phyloP scores from a whole-genome alignment of 768 basidiomycete genomes.

The Steccherinum ochraceum region DNA sequence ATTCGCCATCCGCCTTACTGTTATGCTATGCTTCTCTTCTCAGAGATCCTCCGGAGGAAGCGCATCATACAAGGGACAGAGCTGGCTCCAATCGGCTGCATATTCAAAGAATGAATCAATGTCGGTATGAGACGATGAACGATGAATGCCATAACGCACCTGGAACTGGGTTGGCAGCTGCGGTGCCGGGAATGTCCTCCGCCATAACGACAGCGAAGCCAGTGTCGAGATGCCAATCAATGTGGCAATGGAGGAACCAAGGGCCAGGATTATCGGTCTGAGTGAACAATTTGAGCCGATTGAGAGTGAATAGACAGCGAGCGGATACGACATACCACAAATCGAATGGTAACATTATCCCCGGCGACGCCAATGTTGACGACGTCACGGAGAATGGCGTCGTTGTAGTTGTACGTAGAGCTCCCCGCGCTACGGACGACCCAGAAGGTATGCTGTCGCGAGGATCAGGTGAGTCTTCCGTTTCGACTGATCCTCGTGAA shows the following conservation, averaged over 20 bases:
- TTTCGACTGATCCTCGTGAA: not conserved
- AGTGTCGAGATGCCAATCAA: conserved; percentile 16
- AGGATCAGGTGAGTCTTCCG: not conserved
- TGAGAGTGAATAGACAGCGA: not conserved
- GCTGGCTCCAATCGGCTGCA: not conserved
- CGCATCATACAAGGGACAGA: not conserved
- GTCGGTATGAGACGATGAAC: not conserved
- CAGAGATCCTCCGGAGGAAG: not conserved
- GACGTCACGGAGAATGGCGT: conserved; percentile 26
- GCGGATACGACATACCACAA: not conserved
- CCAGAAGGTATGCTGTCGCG: conserved; percentile 28
- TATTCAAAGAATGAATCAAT: not conserved
- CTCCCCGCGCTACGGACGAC: conserved; percentile 28
- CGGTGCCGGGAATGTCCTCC: conserved; percentile 22
- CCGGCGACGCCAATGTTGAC: conserved; percentile 11
- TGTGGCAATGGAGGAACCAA: conserved; percentile 11
- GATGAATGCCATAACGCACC: conserved; percentile 7
- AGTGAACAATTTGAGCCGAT: not conserved
- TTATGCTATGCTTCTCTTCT: no score
- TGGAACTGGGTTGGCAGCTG: conserved; percentile 10
- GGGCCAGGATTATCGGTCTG: conserved; percentile 10
- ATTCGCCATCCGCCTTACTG: no score
- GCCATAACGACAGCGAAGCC: conserved; percentile 36
- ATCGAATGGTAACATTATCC: conserved; percentile 12
- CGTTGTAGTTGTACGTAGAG: conserved; percentile 24